phyloP scores from a whole-genome alignment of 352 stramenopile genomes.

The Lagenidium giganteum region DNA sequence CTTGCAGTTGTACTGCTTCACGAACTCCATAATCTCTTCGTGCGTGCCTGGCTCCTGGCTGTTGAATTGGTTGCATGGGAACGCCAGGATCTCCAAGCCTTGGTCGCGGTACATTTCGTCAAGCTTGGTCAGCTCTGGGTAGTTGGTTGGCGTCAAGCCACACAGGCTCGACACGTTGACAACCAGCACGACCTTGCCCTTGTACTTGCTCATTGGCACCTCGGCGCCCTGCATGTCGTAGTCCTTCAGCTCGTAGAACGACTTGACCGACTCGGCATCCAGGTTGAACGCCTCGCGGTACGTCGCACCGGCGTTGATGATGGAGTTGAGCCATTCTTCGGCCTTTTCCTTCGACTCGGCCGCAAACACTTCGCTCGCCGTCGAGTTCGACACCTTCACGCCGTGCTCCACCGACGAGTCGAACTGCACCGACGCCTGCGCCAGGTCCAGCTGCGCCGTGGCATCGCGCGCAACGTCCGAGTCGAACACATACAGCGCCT shows the following conservation, averaged over 20 bases:
- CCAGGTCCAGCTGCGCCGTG: conserved; percentile 17
- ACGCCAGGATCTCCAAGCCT: conserved; percentile 66
- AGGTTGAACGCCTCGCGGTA: conserved; percentile 33
- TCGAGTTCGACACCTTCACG: conserved; percentile 31
- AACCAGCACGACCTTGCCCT: conserved; percentile 64
- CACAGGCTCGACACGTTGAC: conserved; percentile 52
- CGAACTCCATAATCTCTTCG: conserved; percentile 58
- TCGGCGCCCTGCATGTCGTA: conserved; percentile 35
- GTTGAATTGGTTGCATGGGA: conserved; percentile 86
- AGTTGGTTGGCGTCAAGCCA: conserved; percentile 59
- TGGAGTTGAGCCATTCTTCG: conserved; percentile 34
- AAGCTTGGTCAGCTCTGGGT: conserved; percentile 54
- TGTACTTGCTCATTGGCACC: conserved; percentile 43
- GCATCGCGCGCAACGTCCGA: conserved; percentile 12
- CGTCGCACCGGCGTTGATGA: conserved; percentile 32
- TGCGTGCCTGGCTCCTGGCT: conserved; percentile 57
- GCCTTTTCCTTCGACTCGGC: conserved; percentile 28
- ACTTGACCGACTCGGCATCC: conserved; percentile 25
- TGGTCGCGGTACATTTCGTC: conserved; percentile 42
- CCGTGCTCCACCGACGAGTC: conserved; percentile 26
- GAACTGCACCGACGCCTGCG: conserved; percentile 21
- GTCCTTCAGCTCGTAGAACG: conserved; percentile 67
- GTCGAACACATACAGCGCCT: conserved; percentile 41
- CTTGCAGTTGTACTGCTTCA: conserved; percentile 34
- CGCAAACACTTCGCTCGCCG: conserved; percentile 20